Evolutionary conservation across 73 alveolate species (phyloP).

Genomic region (Paramecium pentaurelia): DNA sequence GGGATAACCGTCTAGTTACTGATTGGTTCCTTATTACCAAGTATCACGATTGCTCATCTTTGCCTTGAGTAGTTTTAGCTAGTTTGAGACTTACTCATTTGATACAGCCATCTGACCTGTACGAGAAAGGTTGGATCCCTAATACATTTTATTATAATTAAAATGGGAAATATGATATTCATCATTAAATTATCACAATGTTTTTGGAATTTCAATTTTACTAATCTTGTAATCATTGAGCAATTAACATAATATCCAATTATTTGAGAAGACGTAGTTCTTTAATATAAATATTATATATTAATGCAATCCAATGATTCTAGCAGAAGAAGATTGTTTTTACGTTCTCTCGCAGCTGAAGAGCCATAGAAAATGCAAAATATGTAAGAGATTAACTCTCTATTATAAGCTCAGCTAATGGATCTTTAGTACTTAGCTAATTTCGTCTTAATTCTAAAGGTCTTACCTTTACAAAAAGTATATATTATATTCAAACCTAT

Average conservation of each 20-base stretch:
- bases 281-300: background rate
- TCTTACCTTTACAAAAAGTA: background rate
- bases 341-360: background rate
- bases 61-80: background rate
- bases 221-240: background rate
- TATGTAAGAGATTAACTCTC: background rate
- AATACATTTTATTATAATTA: background rate
- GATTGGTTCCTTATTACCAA: background rate
- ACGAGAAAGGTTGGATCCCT: slow-evolving; percentile 29
- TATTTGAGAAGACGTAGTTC: background rate
- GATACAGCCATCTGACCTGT: slow-evolving; percentile 30
- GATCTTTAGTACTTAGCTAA: slow-evolving; percentile 21
- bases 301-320: slow-evolving; percentile 8
- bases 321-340: background rate
- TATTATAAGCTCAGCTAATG: slow-evolving; percentile 11
- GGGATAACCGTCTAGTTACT: background rate
- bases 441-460: slow-evolving; percentile 29
- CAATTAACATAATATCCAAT: background rate
- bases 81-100: background rate
- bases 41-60: slow-evolving; percentile 32
- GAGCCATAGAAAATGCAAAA: background rate
- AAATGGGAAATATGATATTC: background rate
- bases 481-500: background rate
- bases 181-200: background rate
- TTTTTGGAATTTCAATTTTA: background rate